phyloP scores from a whole-genome alignment of 306 rosid genomes.

The Prunus campanulata region DNA sequence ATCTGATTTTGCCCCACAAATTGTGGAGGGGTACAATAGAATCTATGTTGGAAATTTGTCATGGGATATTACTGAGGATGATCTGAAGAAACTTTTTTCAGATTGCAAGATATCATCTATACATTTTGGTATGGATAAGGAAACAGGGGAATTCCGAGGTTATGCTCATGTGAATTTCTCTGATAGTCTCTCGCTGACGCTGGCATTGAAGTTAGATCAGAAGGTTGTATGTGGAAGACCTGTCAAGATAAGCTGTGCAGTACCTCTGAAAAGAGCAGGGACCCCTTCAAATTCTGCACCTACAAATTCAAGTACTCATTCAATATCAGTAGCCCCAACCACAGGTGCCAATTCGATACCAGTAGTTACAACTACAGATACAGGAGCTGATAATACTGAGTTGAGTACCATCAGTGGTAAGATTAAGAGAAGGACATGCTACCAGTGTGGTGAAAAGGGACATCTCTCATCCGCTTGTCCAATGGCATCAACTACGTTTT shows the following conservation, averaged over 20 bases:
- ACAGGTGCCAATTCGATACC: not conserved
- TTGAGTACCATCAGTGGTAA: conserved; percentile 37
- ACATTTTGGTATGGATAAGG: conserved; percentile 78
- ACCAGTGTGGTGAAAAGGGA: conserved; percentile 77
- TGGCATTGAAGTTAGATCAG: conserved; percentile 74
- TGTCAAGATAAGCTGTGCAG: conserved; percentile 77
- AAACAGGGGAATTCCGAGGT: conserved; percentile 79
- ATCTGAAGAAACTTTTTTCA: conserved; percentile 57
- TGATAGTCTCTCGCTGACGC: conserved; percentile 55
- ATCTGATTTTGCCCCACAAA: conserved; percentile 63
- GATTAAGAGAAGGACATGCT: conserved; percentile 70
- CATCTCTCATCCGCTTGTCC: conserved; percentile 59
- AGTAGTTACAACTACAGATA: not conserved
- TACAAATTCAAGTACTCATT: not conserved
- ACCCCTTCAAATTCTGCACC: conserved; percentile 22
- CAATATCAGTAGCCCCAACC: not conserved
- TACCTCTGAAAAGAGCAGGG: conserved; percentile 57
- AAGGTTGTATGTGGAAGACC: conserved; percentile 60
- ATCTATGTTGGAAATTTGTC: conserved; percentile 82
- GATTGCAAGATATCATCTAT: conserved; percentile 57
- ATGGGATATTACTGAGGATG: conserved; percentile 83
- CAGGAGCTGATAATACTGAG: not conserved
- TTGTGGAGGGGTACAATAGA: conserved; percentile 84
- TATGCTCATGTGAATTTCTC: conserved; percentile 80
- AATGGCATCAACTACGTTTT: conserved; percentile 11